phyloP scores from a whole-genome alignment of 768 basidiomycete species.

The Phlegmacium glaucopus region DNA sequence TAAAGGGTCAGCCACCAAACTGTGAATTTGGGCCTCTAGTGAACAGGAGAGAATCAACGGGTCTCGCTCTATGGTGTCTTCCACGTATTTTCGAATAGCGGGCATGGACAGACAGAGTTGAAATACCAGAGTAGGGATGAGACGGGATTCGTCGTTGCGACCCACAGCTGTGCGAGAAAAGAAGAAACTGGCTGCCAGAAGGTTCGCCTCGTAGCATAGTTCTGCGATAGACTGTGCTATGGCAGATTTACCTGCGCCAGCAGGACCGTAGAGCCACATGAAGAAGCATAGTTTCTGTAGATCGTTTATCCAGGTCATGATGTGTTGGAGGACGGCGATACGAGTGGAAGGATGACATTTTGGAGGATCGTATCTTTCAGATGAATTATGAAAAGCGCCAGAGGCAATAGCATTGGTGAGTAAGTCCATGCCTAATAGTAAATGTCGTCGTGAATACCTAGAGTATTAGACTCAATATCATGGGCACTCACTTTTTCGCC shows the following conservation, averaged over 20 bases:
- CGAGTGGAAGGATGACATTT: slow-evolving; percentile 21
- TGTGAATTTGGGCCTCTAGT: slow-evolving; percentile 6
- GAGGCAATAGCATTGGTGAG: too few relatives aligned
- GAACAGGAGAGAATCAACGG: slow-evolving; percentile 9
- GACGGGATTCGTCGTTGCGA: too few relatives aligned
- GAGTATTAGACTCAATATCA: too few relatives aligned
- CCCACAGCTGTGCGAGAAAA: too few relatives aligned
- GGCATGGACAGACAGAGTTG: too few relatives aligned
- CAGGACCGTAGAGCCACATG: slow-evolving; percentile 21
- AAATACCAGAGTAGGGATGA: too few relatives aligned
- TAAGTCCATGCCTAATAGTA: too few relatives aligned
- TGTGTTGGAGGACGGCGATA: slow-evolving; percentile 16
- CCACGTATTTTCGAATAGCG: too few relatives aligned
- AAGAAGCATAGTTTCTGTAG: slow-evolving; percentile 4
- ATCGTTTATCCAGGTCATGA: slow-evolving; percentile 10
- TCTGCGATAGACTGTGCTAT: slow-evolving; percentile 24
- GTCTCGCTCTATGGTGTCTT: slow-evolving; percentile 7
- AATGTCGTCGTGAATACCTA: too few relatives aligned
- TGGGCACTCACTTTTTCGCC: too few relatives aligned
- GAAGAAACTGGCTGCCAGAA: too few relatives aligned
- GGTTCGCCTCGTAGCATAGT: slow-evolving; percentile 1
- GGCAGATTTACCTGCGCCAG: slow-evolving; percentile 25
- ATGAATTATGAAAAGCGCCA: slow-evolving; percentile 12
- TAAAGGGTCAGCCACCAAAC: slow-evolving; percentile 9
- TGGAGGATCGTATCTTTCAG: too few relatives aligned